Percentiles rank a stretch among this genome's conserved stretches.
These are phyloP conservation scores for Colletotrichum trifolii DNA, from an alignment of 2,329 filamentous ascomycete species.

Conservation along the genomic window DNA sequence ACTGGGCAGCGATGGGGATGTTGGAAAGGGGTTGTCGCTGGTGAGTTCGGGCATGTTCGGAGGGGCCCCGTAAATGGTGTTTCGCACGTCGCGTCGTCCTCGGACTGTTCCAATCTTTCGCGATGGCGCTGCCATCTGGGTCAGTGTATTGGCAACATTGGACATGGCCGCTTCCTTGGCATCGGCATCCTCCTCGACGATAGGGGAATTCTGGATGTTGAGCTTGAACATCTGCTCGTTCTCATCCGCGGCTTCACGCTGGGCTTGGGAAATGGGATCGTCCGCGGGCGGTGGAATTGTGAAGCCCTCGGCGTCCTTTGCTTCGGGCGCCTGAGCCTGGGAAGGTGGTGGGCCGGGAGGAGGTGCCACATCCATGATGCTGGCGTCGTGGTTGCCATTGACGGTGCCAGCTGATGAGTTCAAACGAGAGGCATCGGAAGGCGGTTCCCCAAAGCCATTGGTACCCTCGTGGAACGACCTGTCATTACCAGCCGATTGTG, in stretches of 20 bases:
- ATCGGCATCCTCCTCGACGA: constrained; percentile 80
- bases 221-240: constrained; percentile 79
- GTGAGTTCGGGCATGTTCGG: constrained; percentile 48
- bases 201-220: constrained; percentile 81
- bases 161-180: constrained; percentile 79
- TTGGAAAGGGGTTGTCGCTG: constrained; percentile 47
- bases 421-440: constrained; percentile 45
- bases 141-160: constrained; percentile 79
- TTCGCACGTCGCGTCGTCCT: constrained; percentile 89
- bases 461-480: constrained; percentile 54
- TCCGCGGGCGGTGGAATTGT: constrained; percentile 74
- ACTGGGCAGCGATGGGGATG: constrained; percentile 51
- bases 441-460: constrained; percentile 56
- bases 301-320: constrained; percentile 81
- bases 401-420: constrained; percentile 48
- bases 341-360: constrained; percentile 63
- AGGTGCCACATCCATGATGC: constrained; percentile 63
- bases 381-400: constrained; percentile 60
- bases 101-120: constrained; percentile 81
- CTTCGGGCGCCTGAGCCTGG: constrained; percentile 50
- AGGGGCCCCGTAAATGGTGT: constrained; percentile 83
- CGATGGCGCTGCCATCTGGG: constrained; percentile 70
- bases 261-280: constrained; percentile 77
- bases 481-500: constrained; percentile 41
- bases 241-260: constrained; percentile 73